phyloP scores from a whole-genome alignment of 2,329 filamentous ascomycete genomes.

The Beauveria sp. region DNA sequence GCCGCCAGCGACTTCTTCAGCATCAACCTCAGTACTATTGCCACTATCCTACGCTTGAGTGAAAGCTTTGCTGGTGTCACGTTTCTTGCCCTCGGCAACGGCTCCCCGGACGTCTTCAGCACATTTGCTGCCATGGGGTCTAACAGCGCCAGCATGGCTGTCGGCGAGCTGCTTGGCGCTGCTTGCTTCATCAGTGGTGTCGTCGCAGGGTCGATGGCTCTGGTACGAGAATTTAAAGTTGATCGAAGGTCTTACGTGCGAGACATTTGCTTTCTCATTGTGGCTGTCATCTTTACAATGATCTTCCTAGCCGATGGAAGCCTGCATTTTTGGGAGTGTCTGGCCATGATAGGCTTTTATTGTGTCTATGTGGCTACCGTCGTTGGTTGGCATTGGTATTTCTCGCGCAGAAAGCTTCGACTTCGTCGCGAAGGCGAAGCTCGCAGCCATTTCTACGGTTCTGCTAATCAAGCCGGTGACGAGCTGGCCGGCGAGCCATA shows the following conservation, averaged over 20 bases:
- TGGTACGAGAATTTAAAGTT: conserved; percentile 92
- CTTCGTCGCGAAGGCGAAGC: conserved; percentile 63
- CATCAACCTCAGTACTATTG: conserved; percentile 90
- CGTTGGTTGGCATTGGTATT: conserved; percentile 86
- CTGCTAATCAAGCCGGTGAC: conserved; percentile 40
- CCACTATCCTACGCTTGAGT: conserved; percentile 81
- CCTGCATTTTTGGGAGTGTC: conserved; percentile 82
- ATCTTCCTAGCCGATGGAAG: conserved; percentile 78
- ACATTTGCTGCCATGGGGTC: conserved; percentile 98
- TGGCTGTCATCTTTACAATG: conserved; percentile 81
- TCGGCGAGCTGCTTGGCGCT: conserved; percentile 90
- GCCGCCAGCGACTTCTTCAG: conserved; percentile 98
- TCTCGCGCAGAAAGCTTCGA: conserved; percentile 52
- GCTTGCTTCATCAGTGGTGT: conserved; percentile 95
- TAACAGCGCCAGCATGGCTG: conserved; percentile 91
- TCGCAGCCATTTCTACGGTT: conserved; percentile 62
- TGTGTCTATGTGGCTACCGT: conserved; percentile 82
- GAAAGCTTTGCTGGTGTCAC: conserved; percentile 96
- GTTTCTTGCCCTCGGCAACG: conserved; percentile 94
- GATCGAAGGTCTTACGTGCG: conserved; percentile 82
- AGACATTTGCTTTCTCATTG: conserved; percentile 87
- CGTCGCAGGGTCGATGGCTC: conserved; percentile 92
- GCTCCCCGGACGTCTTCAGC: conserved; percentile 95
- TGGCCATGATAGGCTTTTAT: conserved; percentile 86
- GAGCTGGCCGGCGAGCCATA: conserved; percentile 53